Evolutionary conservation across 1,139 yeast species (phyloP), one percentile per base, ranked within the genome.

Genomic region (Pichia sp.): DNA sequence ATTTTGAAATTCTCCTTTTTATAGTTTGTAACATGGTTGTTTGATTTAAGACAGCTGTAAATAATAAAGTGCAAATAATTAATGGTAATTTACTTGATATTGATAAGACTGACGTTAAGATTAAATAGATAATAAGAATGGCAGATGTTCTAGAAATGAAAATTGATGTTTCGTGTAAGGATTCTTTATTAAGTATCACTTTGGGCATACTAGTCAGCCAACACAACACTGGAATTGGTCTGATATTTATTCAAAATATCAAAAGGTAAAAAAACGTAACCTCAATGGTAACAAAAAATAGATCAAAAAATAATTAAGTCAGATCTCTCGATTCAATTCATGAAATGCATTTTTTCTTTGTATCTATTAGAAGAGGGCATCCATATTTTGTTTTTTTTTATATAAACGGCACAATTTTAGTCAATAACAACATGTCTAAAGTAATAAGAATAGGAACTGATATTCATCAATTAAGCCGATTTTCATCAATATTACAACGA

Each of bases 381-480:
- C n/a, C n/a, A n/a, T n/a, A n/a, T n/a, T n/a, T n/a, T n/a, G n/a
- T n/a, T n/a, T n/a, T n/a, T n/a, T n/a, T n/a, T n/a, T n/a, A n/a
- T n/a, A n/a, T n/a, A n/a, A n/a, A n/a, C n/a, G n/a, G n/a, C n/a
- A n/a, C n/a, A n/a, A n/a, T n/a, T n/a, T n/a, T n/a, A n/a, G n/a
- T n/a, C n/a, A n/a, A n/a, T n/a, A n/a, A n/a, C n/a, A 20, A 5
- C 25, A 56, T 58, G 59, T 43, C 51, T 3, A 49, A 51, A 39
- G 49, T 62, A 4, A 34, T 60, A 29, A 86, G 84, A 3, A 62
- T 84, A 12, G 95, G 95, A 2, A 72, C 76, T 6, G 95, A 85
- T 58, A 56, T 85, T 2, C 70, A 81, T 30, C 65, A 68, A 30
- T 62, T 76, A 1, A 58, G 70, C 3, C 62, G 95, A 40, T 78